phyloP scores from a whole-genome alignment of 352 stramenopile species.

The Globisporangium nodosum region DNA sequence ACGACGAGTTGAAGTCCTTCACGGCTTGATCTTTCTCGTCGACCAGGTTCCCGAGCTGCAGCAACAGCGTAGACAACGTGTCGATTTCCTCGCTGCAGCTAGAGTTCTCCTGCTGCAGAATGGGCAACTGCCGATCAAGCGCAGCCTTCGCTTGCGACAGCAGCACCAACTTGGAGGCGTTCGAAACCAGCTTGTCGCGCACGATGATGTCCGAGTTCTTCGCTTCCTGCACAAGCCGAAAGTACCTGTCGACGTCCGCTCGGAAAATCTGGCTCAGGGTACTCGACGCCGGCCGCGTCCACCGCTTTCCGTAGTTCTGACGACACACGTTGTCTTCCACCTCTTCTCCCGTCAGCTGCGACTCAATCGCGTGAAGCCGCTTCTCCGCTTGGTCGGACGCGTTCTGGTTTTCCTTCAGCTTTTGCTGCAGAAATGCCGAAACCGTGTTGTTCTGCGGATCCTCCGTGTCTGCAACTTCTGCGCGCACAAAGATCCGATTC shows the following conservation, averaged over 20 bases:
- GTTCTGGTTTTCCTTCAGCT: conserved; percentile 45
- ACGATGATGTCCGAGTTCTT: conserved; percentile 68
- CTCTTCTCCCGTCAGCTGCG: conserved; percentile 47
- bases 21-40: conserved; percentile 63
- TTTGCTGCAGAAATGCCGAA: conserved; percentile 32
- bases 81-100: conserved; percentile 53
- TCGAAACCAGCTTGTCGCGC: conserved; percentile 35
- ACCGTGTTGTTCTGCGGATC: conserved; percentile 20
- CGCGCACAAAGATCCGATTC: conserved; percentile 14
- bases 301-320: conserved; percentile 63
- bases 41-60: conserved; percentile 42
- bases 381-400: conserved; percentile 53
- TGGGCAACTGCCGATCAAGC: conserved; percentile 51
- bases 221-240: conserved; percentile 62
- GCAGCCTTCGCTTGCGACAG: conserved; percentile 43
- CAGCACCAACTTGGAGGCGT: conserved; percentile 26
- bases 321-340: conserved; percentile 61
- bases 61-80: conserved; percentile 38
- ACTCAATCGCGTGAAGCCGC: conserved; percentile 49
- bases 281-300: conserved; percentile 44
- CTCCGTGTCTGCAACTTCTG: conserved; percentile 1
- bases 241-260: conserved; percentile 67
- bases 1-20: conserved; percentile 39
- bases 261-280: conserved; percentile 53
- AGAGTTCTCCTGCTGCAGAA: conserved; percentile 37